A percentile compares a stretch with the other conserved stretches of the same genome.
phyloP scores from a whole-genome alignment of 768 basidiomycete species.

The Trametopsis cervina region DNA sequence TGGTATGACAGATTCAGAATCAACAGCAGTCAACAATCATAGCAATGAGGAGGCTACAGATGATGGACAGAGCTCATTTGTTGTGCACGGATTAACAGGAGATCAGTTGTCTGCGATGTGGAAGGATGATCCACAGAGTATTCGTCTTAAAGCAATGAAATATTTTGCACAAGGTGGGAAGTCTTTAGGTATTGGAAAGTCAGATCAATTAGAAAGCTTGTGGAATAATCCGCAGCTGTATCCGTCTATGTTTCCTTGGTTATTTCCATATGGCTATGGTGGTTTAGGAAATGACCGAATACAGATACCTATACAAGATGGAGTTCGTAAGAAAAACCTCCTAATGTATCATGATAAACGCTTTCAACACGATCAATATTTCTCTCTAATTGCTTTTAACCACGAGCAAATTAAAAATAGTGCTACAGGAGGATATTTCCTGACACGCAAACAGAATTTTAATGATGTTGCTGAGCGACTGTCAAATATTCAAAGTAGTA shows the following conservation, averaged over 20 bases:
- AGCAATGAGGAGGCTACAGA: background rate
- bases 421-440: constrained; percentile 21
- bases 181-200: constrained; percentile 26
- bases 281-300: constrained; percentile 25
- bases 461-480: constrained; percentile 12
- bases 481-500: constrained; percentile 12
- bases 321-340: constrained; percentile 6
- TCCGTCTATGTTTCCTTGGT: constrained; percentile 34
- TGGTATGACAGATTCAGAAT: background rate
- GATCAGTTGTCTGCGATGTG: constrained; percentile 18
- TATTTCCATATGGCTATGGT: constrained; percentile 35
- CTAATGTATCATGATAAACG: constrained; percentile 35
- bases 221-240: constrained; percentile 30
- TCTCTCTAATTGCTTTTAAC: constrained; percentile 33
- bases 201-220: constrained; percentile 21
- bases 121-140: background rate
- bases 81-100: constrained; percentile 30
- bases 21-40: background rate
- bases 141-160: constrained; percentile 20
- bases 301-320: background rate
- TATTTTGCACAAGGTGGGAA: constrained; percentile 23
- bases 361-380: constrained; percentile 32
- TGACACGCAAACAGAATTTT: constrained; percentile 16
- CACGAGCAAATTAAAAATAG: constrained; percentile 30
- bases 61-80: constrained; percentile 29